Base-by-base conservation (phyloP, 2,329 filamentous ascomycete species). In the Microdochium bolleyi region DNA sequence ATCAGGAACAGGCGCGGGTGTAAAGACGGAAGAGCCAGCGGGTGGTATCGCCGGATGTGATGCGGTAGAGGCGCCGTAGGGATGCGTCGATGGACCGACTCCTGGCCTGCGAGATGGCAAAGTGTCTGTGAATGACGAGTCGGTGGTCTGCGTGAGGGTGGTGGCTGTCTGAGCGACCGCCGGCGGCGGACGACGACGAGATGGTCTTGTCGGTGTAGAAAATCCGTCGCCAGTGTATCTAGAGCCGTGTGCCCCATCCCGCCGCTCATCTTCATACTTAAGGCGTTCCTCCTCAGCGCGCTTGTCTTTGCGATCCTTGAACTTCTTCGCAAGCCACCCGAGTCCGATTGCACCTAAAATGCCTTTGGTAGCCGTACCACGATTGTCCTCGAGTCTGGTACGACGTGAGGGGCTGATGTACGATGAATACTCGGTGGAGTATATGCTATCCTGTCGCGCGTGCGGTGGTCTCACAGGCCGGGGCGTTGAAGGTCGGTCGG, bases 181-280 rank as follows among this genome's bases (percentile, higher is more conserved):
- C 10, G 56, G 57, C 9, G 63, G 55, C 24, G 63, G 61, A 32
- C 64, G 60, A 55, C 64, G 65, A 49, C 64, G 63, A 24, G 67
- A 62, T 46, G 67, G 64, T 37, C 68, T 70, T 49, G 77, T 70
- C 0, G 73, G 66, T 2, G 80, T 76, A 16, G 73, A 71, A 55
- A 78, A 74, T 24, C 85, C 85, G 63, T 91, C 88, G 25, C 82
- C 87, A 2, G 87, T 89, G 56, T 82, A 89, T 59, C 76, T 76
- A 22, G 83, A 81, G n/a, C 78, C 75, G 30, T 78, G 77, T 34
- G 79, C 80, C 4, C 88, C 79, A 22, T 82, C 79, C 51, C 82
- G 77, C 58, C 73, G 69, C 38, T 77, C 70, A 27, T 76, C 75
- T 50, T 78, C 77, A 51, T 71, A 70, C 55, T 62, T 73, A 54